Evolutionary conservation across 2,329 filamentous ascomycete species (phyloP).

Genomic region (Colletotrichum caudatum): DNA sequence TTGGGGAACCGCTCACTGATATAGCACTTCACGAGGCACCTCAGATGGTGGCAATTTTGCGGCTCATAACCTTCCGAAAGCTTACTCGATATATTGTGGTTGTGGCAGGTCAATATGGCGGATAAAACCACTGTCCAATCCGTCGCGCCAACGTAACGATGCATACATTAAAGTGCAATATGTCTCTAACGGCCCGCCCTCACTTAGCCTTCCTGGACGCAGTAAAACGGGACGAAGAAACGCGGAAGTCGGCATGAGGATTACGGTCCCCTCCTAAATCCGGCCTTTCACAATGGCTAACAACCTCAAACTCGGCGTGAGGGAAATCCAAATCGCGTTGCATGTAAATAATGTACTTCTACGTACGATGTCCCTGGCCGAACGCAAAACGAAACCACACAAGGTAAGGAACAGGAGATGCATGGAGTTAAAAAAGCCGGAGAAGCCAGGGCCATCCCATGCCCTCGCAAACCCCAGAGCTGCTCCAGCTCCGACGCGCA

Average conservation of each 20-base stretch:
- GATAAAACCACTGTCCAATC: constrained; percentile 25
- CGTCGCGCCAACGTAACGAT: neutral
- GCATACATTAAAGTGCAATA: constrained; percentile 8
- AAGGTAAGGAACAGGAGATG: neutral
- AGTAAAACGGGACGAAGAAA: neutral
- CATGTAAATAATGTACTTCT: neutral
- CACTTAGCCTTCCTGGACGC: neutral
- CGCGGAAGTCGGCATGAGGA: constrained; percentile 10
- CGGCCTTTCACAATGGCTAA: neutral
- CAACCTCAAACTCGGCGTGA: neutral
- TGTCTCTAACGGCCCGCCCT: constrained; percentile 28
- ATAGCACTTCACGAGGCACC: neutral
- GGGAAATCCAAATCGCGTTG: neutral
- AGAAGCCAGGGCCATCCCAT: constrained; percentile 10
- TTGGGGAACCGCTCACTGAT: neutral
- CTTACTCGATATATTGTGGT: neutral
- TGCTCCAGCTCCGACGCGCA: constrained; percentile 2
- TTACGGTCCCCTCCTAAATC: neutral
- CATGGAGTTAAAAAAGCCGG: constrained; percentile 3
- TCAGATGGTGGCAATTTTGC: constrained; percentile 1
- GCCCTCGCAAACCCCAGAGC: neutral
- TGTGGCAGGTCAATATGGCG: constrained; percentile 9
- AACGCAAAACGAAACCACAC: neutral
- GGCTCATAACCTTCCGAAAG: constrained; percentile 17
- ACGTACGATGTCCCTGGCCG: constrained; percentile 6